These are phyloP conservation scores for Blastobotrys ciferrii DNA, from an alignment of 1,139 yeast genomes.

Conservation along the genomic window DNA sequence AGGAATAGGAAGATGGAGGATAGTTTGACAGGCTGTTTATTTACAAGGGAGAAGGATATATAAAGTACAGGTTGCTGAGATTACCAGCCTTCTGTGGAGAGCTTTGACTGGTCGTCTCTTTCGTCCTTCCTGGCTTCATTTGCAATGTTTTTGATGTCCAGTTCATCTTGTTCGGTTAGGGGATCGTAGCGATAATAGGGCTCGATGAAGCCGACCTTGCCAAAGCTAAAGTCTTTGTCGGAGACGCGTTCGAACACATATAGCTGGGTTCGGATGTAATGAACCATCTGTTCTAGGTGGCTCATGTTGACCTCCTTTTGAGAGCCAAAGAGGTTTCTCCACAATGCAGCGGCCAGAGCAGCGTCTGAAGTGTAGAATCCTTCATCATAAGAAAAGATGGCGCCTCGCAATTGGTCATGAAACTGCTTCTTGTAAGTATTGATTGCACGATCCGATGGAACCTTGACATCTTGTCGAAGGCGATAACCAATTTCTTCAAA, in stretches of 20 bases:
- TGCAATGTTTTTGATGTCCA: conserved; percentile 21
- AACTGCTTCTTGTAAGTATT: conserved; percentile 87
- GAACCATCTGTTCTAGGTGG: conserved; percentile 82
- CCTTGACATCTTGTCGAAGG: conserved; percentile 80
- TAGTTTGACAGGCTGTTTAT: too few species aligned
- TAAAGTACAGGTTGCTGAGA: not conserved
- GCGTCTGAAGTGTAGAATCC: conserved; percentile 81
- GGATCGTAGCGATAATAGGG: conserved; percentile 78
- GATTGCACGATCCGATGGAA: conserved; percentile 77
- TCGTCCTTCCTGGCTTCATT: conserved; percentile 16
- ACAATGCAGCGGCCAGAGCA: conserved; percentile 77
- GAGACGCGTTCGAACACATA: conserved; percentile 81
- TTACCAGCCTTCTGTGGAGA: conserved; percentile 25
- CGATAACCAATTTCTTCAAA: conserved; percentile 88
- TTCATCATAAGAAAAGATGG: conserved; percentile 89
- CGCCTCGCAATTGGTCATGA: conserved; percentile 85
- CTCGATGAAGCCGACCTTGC: conserved; percentile 81
- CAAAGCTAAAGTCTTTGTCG: conserved; percentile 91
- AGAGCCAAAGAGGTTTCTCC: conserved; percentile 67
- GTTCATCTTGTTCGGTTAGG: conserved; percentile 43
- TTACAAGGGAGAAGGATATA: not conserved
- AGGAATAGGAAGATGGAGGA: too few species aligned
- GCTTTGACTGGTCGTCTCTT: conserved; percentile 22
- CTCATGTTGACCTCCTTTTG: conserved; percentile 77
- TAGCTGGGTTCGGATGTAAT: conserved; percentile 83